Conservation (phyloP, 1,139 yeast genomes). For the Dujonia santamariae region DNA sequence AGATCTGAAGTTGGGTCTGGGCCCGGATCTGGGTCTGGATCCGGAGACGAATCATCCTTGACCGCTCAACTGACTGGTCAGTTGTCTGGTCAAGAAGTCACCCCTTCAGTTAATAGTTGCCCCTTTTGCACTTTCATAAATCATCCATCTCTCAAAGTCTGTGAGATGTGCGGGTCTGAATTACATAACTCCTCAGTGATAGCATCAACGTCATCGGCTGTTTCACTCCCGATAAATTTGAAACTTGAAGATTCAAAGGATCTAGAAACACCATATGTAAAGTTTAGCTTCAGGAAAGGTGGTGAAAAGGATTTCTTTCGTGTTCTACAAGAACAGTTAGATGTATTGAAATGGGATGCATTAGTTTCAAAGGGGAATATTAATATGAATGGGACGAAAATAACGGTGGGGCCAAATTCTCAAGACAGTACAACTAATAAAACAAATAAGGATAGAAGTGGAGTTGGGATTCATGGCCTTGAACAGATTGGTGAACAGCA, state of each 20-base stretch:
- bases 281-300: slow-evolving; percentile 61
- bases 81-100: not conserved
- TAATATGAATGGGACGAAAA: slow-evolving; percentile 34
- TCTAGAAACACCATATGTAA: slow-evolving; percentile 35
- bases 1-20: too few species aligned
- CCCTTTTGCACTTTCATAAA: slow-evolving; percentile 83
- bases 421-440: slow-evolving; percentile 3
- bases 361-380: slow-evolving; percentile 35
- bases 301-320: slow-evolving; percentile 51
- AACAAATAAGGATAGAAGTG: slow-evolving; percentile 11
- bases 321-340: slow-evolving; percentile 40
- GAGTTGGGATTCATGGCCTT: slow-evolving; percentile 65
- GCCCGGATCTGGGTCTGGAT: too few species aligned
- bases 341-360: slow-evolving; percentile 45
- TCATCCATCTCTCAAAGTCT: slow-evolving; percentile 71
- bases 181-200: slow-evolving; percentile 18
- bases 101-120: slow-evolving; percentile 41
- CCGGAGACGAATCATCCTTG: too few species aligned
- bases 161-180: slow-evolving; percentile 85
- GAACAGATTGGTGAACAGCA: slow-evolving; percentile 58
- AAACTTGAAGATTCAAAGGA: slow-evolving; percentile 9
- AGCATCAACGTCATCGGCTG: not conserved
- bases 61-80: too few species aligned
- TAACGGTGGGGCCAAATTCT: slow-evolving; percentile 12
- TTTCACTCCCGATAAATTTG: slow-evolving; percentile 9